These are phyloP conservation scores for Collariella sp. DNA, from an alignment of 495 filamentous ascomycete genomes.

Conservation along the genomic window DNA sequence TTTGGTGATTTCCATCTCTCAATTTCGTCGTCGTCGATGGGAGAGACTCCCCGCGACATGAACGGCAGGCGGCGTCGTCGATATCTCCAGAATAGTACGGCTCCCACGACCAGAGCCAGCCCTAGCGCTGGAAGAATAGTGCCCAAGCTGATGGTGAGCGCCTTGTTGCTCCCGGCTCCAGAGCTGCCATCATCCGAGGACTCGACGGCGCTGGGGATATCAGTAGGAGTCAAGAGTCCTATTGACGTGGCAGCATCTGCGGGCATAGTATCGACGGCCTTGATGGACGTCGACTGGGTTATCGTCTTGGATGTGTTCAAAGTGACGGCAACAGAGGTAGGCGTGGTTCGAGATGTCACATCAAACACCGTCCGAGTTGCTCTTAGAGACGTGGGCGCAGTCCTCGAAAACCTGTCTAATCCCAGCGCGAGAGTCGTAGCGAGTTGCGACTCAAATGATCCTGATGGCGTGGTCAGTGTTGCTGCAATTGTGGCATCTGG, in stretches of 20 bases:
- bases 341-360: background rate
- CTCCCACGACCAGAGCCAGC: conserved; percentile 27
- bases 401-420: background rate
- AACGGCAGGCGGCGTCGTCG: conserved; percentile 29
- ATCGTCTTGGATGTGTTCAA: background rate
- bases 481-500: background rate
- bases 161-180: conserved; percentile 20
- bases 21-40: conserved; percentile 46
- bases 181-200: conserved; percentile 10
- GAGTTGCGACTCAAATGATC: background rate
- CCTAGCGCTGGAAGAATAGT: conserved; percentile 33
- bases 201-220: background rate
- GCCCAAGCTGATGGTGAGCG: conserved; percentile 35
- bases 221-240: conserved; percentile 6
- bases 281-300: conserved; percentile 1
- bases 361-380: background rate
- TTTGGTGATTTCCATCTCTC: conserved; percentile 39
- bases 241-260: conserved; percentile 12
- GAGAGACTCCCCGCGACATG: conserved; percentile 38
- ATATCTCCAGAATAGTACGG: conserved; percentile 22
- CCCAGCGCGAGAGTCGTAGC: background rate
- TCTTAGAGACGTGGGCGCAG: background rate
- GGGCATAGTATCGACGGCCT: conserved; percentile 21
- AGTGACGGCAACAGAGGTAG: background rate
- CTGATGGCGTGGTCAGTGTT: conserved; percentile 18